Base-by-base conservation (phyloP, 257 asterid species). In the Nemophila menziesii region DNA sequence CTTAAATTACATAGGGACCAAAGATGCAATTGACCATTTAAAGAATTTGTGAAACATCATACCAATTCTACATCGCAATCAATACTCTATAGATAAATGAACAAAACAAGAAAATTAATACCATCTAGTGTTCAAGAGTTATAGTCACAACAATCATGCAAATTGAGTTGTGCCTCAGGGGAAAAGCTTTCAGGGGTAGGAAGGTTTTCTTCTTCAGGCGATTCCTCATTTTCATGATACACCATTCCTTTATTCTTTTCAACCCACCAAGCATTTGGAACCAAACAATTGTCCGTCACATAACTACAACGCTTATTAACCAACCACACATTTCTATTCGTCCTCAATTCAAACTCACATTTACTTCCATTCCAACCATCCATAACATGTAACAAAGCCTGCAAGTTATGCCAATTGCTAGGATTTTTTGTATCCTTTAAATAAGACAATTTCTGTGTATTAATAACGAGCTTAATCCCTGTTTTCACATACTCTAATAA, bases 191-290 rank as follows among this genome's bases (percentile, higher is more conserved):
- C 93, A 29, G 95, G 89, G 42, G 67, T 72, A 6, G 95, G 95
- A 16, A 56, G 60, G 66, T 87, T 89, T 53, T 83, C 93, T 20
- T 71, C 81, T 0, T 55, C 33, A 8, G 81, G 75, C 19, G 83
- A 83, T 8, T 80, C 92, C 6, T 83, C 92, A 21, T 58, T 46
- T 13, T 61, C 73, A 41, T 63, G 81, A 7, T 34, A 47, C 26
- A 71, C 60, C 68, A 87, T 9, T 34, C 97, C 95, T 54, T 56
- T 82, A 20, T 87, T 87, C 83, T 77, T 87, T 78, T 87, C 97
- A 33, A 78, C 20, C 93, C 97, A 87, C 97, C 95, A 87, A 1
- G 89, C 73, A 5, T 74, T 83, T 0, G 93, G 97, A 61, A 80
- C 57, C 77, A 87, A 26, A 39, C 53, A 72, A 59, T 87, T 93